Conservation (phyloP, 805 yeast species). For the Yamadazyma tumulicola region DNA sequence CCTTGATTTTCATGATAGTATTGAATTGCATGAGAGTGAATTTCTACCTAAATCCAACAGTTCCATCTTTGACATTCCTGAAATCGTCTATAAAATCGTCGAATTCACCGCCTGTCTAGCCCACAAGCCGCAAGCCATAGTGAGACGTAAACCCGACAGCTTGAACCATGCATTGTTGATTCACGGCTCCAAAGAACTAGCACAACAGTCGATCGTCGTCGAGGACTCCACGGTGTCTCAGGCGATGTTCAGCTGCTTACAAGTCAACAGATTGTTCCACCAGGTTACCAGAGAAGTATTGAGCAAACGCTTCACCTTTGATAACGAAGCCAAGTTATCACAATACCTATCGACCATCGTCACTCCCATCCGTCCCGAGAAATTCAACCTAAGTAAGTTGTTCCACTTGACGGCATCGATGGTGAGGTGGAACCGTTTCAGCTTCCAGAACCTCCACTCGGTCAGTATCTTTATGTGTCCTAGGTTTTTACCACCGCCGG, state of each 20-base stretch:
- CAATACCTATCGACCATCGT: slow-evolving; percentile 27
- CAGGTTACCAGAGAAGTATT: slow-evolving; percentile 52
- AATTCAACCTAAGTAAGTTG: slow-evolving; percentile 66
- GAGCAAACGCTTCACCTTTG: slow-evolving; percentile 53
- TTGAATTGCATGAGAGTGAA: neutral
- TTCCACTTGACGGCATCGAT: slow-evolving; percentile 47
- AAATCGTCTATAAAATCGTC: slow-evolving; percentile 61
- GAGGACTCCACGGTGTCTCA: slow-evolving; percentile 8
- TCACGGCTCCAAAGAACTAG: slow-evolving; percentile 51
- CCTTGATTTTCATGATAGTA: slow-evolving; percentile 48
- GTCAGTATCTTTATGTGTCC: slow-evolving; percentile 86
- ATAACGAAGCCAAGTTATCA: slow-evolving; percentile 43
- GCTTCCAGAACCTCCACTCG: slow-evolving; percentile 55
- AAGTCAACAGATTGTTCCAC: slow-evolving; percentile 69
- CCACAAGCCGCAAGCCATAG: slow-evolving; percentile 52
- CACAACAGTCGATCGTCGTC: slow-evolving; percentile 40
- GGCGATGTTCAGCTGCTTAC: slow-evolving; percentile 57
- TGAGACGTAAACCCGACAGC: slow-evolving; percentile 66
- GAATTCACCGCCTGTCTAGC: slow-evolving; percentile 54
- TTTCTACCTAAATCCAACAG: slow-evolving; percentile 11
- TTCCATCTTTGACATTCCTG: slow-evolving; percentile 72
- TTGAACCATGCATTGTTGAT: slow-evolving; percentile 65
- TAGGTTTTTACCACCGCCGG: slow-evolving; percentile 49
- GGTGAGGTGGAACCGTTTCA: slow-evolving; percentile 43
- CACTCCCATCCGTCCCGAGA: slow-evolving; percentile 29